A percentile compares a stretch with the other conserved stretches of the same genome.
phyloP scores from a whole-genome alignment of 2,329 filamentous ascomycete genomes.

The Trichoderma sp. region DNA sequence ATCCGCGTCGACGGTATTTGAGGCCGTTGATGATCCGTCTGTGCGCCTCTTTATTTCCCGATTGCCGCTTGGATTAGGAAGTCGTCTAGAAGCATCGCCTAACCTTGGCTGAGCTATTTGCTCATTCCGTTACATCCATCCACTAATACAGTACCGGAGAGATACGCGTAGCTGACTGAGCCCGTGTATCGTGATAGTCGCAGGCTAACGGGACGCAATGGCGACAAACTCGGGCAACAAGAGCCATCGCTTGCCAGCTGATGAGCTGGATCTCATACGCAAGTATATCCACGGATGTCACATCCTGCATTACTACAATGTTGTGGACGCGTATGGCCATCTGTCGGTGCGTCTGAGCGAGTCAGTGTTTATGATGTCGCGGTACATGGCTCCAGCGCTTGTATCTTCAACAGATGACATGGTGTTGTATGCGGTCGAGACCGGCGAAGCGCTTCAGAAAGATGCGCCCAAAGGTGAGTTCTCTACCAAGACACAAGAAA shows the following conservation, averaged over 20 bases:
- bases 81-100: neutral
- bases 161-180: neutral
- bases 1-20: neutral
- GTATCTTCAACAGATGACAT: slow-evolving; percentile 7
- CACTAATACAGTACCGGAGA: neutral
- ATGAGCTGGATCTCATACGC: neutral
- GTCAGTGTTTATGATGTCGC: slow-evolving; percentile 13
- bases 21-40: neutral
- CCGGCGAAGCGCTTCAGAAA: neutral
- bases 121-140: neutral
- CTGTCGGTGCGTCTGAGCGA: slow-evolving; percentile 2
- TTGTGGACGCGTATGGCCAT: slow-evolving; percentile 8
- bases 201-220: neutral
- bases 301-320: slow-evolving; percentile 5
- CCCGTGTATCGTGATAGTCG: neutral
- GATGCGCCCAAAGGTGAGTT: neutral
- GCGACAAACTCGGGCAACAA: neutral
- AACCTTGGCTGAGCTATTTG: neutral
- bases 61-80: neutral
- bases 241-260: neutral
- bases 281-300: slow-evolving; percentile 13
- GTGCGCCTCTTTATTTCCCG: neutral
- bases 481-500: too few species aligned
- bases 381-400: slow-evolving; percentile 7
- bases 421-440: slow-evolving; percentile 7